phyloP scores from a whole-genome alignment of 2,329 filamentous ascomycete genomes.

The Monosporascus sp. region DNA sequence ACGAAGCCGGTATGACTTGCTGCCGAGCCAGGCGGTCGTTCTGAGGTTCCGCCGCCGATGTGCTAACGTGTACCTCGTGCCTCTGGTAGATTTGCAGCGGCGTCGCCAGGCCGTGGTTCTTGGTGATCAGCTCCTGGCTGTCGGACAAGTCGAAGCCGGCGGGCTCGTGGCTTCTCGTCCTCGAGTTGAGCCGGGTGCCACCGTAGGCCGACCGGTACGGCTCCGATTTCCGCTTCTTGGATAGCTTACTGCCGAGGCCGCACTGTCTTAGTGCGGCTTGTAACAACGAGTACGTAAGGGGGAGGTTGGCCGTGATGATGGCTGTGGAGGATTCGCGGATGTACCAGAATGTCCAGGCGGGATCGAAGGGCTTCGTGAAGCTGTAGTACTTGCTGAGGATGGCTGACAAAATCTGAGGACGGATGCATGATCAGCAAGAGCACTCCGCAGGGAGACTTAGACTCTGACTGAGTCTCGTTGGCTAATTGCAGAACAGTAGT shows the following conservation, averaged over 20 bases:
- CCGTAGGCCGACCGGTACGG: constrained; percentile 20
- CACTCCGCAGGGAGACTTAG: no score
- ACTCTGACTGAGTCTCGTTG: neutral
- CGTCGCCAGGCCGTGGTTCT: constrained; percentile 20
- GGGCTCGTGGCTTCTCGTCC: constrained; percentile 10
- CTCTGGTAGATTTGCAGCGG: constrained; percentile 33
- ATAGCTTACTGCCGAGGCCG: constrained; percentile 27
- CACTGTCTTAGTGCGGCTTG: constrained; percentile 31
- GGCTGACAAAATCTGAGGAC: constrained; percentile 40
- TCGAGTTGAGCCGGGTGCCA: constrained; percentile 13
- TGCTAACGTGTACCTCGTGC: constrained; percentile 26
- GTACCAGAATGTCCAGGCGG: constrained; percentile 38
- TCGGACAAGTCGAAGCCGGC: constrained; percentile 22
- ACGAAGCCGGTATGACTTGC: neutral
- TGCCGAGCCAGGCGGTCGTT: neutral
- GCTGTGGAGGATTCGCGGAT: constrained; percentile 40
- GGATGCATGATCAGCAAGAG: neutral
- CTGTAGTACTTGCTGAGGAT: constrained; percentile 43
- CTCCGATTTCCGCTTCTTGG: constrained; percentile 20
- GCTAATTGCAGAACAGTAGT: no score
- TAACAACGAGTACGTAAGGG: constrained; percentile 37
- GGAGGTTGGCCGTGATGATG: constrained; percentile 38
- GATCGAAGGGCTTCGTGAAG: constrained; percentile 32
- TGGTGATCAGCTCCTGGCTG: constrained; percentile 34
- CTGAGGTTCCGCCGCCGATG: neutral